Base-by-base conservation (phyloP, 1,139 yeast genomes). In the Lodderomyces beijingensis region DNA sequence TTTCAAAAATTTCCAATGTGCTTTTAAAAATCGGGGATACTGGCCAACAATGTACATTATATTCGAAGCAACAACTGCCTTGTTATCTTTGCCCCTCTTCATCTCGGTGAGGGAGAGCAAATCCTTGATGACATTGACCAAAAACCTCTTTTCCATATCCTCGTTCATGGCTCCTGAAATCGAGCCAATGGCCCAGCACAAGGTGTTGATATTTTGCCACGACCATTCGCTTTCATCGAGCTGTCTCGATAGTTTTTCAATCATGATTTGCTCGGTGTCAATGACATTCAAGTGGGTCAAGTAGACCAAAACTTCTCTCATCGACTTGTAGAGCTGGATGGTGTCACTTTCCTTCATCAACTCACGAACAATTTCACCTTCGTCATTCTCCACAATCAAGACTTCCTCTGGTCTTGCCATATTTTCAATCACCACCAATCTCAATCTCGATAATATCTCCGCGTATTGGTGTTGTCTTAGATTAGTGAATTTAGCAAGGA, bases 381-480 rank as follows among this genome's bases (percentile, higher is more conserved):
- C 99, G 58, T 91, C 99, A 55, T 91, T 91, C 59, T 93, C 98
- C 33, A 89, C 96, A 61, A 91, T 78, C 41, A 91, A 71, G 35
- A 89, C 97, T 64, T 91, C 99, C 61, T 91, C 98, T 1, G 99
- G 99, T 57, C 95, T 80, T 2, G 87, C 98, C 98, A 91, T 93
- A 52, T 86, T 85, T 59, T 89, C 97, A 50, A 91, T 91, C 55
- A 91, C 83, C 13, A 93, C 95, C 43, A 84, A 69, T 60, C 98
- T 78, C 47, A 93, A 70, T 52, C 79, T 81, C 3, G 95, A 80
- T 47, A 93, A 72, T 24, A 91, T 70, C 24, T 74, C 74, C 12
- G 78, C 68, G 54, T 91, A 91, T 38, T 75, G 76, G 59, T 91
- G 95, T 57, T 84, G 88, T 59, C 97, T 80, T 40, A 89, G 71